phyloP scores from a whole-genome alignment of 331 rosid species.

The Acacia pycnantha region DNA sequence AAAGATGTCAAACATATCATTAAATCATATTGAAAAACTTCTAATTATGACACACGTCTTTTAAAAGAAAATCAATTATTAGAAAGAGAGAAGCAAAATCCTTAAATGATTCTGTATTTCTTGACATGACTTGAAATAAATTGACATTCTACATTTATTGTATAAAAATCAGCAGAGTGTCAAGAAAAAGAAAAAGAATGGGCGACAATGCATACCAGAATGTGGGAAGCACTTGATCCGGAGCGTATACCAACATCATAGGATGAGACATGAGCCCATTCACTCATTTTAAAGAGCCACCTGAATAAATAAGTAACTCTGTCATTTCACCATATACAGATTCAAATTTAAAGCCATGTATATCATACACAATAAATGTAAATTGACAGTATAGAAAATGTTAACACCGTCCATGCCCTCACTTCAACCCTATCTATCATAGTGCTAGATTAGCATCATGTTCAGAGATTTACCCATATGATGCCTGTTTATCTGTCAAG shows the following conservation, averaged over 20 bases:
- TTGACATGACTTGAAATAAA: not conserved
- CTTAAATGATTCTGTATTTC: slow-evolving; percentile 8
- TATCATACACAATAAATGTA: slow-evolving; percentile 12
- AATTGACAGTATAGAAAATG: slow-evolving; percentile 5
- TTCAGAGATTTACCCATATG: slow-evolving; percentile 71
- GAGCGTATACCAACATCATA: slow-evolving; percentile 89
- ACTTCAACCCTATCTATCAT: not conserved
- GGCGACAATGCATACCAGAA: slow-evolving; percentile 57
- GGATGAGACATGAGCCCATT: slow-evolving; percentile 90
- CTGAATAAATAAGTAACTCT: slow-evolving; percentile 37
- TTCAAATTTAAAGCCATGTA: slow-evolving; percentile 20
- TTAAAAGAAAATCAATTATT: not conserved
- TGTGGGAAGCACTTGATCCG: slow-evolving; percentile 90
- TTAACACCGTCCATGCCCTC: slow-evolving; percentile 2
- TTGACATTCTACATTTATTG: not conserved
- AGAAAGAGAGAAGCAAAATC: not conserved
- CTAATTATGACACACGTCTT: slow-evolving; percentile 12
- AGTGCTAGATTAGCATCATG: slow-evolving; percentile 19
- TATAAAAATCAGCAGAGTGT: slow-evolving; percentile 7
- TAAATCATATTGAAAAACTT: slow-evolving; percentile 20
- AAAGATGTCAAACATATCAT: slow-evolving; percentile 3
- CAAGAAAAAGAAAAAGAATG: slow-evolving; percentile 12
- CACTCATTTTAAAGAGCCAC: slow-evolving; percentile 94
- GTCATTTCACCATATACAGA: slow-evolving; percentile 19
- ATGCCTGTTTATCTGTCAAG: slow-evolving; percentile 89